Evolutionary conservation across 2,329 filamentous ascomycete genomes (phyloP), one percentile per base, ranked within the genome.

Genomic region (Penicillium sp.): DNA sequence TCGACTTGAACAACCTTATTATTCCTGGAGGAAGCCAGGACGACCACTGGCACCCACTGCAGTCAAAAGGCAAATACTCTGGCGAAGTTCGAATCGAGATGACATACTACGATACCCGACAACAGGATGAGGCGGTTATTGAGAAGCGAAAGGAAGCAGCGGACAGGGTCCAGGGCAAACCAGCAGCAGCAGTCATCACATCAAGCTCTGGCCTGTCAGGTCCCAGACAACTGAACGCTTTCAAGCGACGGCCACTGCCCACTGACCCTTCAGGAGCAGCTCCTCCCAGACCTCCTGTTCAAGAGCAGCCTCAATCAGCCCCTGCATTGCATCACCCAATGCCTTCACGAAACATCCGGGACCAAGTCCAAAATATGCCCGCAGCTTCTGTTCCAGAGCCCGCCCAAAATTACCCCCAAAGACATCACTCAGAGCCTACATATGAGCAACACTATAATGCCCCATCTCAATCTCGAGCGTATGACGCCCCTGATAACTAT

Each of bases 81-180:
- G 95, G 95, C 54, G 93, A 98, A 74, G 88, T 99, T 62, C 85
- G 93, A 64, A 88, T 99, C 62, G 95, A 99, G 77, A 88, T 97
- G 76, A 99, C 95, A 43, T 99, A 90, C 78, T 99, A 98, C 80
- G 95, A 99, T 74, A 88, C 84, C 55, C 85, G 93, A 26, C 90
- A 92, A 21, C 95, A 95, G 76, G 91, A 96, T 58, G 92, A 89
- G 76, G 78, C 82, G 1, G 77, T 77, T 8, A 75, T 73, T 29
- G 82, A 85, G 59, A 88, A 85, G 70, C 77, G 83, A 57, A 85
- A 77, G 67, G 70, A 72, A 59, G 70, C 69, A 19, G 68, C 70
- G 21, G 75, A 78, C 51, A 74, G 70, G 44, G 54, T 65, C n/a
- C 69, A 74, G 49, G 66, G 66, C 37, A 77, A 68, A 60, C 58